phyloP scores from a whole-genome alignment of 2,329 filamentous ascomycete genomes.

The Aspergillus sp. region DNA sequence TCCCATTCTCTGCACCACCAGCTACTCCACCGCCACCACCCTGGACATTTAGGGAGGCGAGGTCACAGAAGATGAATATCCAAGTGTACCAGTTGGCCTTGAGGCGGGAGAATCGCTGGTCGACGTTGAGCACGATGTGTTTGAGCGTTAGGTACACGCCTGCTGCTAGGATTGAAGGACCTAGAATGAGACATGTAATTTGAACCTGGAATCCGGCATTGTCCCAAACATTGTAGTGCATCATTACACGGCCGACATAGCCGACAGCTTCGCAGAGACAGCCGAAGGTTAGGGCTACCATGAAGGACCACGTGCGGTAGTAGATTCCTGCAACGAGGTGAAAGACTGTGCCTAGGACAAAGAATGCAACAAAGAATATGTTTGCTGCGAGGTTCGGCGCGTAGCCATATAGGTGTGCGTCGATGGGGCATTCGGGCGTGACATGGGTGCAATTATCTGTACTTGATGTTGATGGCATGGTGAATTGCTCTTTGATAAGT shows the following conservation, averaged over 20 bases:
- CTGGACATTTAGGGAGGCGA: conserved; percentile 62
- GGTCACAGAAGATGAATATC: conserved; percentile 63
- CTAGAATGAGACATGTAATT: conserved; percentile 63
- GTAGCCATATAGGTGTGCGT: conserved; percentile 52
- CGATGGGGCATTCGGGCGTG: conserved; percentile 31
- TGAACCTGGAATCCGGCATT: conserved; percentile 45
- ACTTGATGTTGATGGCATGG: neutral
- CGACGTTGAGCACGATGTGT: conserved; percentile 34
- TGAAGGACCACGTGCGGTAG: conserved; percentile 52
- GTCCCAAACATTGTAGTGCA: conserved; percentile 51
- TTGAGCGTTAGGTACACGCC: conserved; percentile 59
- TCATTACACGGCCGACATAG: conserved; percentile 59
- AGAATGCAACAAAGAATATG: conserved; percentile 52
- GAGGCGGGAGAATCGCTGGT: conserved; percentile 33
- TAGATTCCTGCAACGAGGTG: conserved; percentile 44
- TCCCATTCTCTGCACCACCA: neutral
- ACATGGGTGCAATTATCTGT: conserved; percentile 34
- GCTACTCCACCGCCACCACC: conserved; percentile 46
- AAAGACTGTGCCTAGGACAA: conserved; percentile 45
- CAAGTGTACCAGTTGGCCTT: conserved; percentile 33
- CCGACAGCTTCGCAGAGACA: conserved; percentile 60
- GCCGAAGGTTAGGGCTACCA: conserved; percentile 54
- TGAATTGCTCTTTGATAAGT: neutral
- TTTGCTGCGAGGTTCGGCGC: conserved; percentile 56
- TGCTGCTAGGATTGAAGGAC: conserved; percentile 64